A percentile compares a stretch with the other conserved stretches of the same genome.
Conservation (phyloP, 805 yeast species). For the Groenewaldozyma tartarivorans region DNA sequence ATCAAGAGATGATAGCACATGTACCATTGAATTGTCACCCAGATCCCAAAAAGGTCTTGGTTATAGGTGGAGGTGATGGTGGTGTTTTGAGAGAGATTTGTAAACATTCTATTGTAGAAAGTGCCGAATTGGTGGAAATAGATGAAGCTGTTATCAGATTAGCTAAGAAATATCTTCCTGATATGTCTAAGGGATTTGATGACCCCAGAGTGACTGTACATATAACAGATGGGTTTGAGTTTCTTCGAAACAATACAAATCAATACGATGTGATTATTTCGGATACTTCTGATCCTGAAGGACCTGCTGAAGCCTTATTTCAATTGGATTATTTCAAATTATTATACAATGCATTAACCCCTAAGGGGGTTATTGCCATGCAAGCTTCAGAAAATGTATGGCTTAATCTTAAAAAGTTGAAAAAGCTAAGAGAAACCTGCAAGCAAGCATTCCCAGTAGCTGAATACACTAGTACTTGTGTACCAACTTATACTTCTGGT, state of each 20-base stretch:
- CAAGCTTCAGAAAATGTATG: slow-evolving; percentile 84
- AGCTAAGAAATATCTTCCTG: slow-evolving; percentile 80
- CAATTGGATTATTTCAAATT: slow-evolving; percentile 86
- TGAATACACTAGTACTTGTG: slow-evolving; percentile 79
- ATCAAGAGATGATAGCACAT: slow-evolving; percentile 97
- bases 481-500: slow-evolving; percentile 98
- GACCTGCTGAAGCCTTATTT: slow-evolving; percentile 92
- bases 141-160: slow-evolving; percentile 88
- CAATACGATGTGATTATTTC: slow-evolving; percentile 92
- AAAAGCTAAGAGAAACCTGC: slow-evolving; percentile 73
- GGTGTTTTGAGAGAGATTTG: slow-evolving; percentile 94
- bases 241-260: slow-evolving; percentile 72
- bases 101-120: slow-evolving; percentile 75
- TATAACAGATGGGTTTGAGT: slow-evolving; percentile 97
- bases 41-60: slow-evolving; percentile 85
- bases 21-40: slow-evolving; percentile 89
- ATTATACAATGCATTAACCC: slow-evolving; percentile 79
- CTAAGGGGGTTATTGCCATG: slow-evolving; percentile 82
- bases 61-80: slow-evolving; percentile 98
- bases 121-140: slow-evolving; percentile 83
- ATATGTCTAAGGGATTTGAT: slow-evolving; percentile 70
- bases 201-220: slow-evolving; percentile 87
- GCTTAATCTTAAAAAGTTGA: slow-evolving; percentile 76
- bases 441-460: slow-evolving; percentile 80
- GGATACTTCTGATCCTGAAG: slow-evolving; percentile 97